Conservation (phyloP, 139 green algal species). For the Monoraphidium neglectum region DNA sequence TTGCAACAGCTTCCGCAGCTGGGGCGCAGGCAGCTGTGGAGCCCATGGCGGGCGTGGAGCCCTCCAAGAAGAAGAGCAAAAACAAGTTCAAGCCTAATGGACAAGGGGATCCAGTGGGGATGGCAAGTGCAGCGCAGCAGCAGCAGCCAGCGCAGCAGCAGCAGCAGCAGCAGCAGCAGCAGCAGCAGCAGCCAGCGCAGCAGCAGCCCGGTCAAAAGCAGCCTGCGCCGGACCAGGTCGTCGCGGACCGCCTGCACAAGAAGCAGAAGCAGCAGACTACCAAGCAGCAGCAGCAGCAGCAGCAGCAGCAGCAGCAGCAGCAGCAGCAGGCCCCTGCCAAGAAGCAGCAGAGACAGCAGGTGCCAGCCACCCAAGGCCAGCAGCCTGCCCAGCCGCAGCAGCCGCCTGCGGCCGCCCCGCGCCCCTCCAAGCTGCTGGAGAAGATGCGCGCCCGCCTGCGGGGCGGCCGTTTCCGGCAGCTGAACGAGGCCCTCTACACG, state of each 20-base stretch:
- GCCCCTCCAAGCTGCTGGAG: conserved; percentile 57
- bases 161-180: conserved; percentile 32
- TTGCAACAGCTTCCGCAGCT: too few relatives aligned
- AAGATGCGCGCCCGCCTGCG: conserved; percentile 73
- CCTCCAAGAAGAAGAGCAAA: neutral
- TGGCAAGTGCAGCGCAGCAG: neutral
- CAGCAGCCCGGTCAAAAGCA: neutral
- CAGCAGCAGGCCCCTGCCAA: neutral
- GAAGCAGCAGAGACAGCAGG: neutral
- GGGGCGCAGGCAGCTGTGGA: conserved; percentile 11
- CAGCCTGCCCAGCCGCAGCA: neutral
- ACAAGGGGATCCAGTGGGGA: neutral
- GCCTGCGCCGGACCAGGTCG: too few relatives aligned
- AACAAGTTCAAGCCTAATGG: neutral
- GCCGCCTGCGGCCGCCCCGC: neutral
- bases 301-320: neutral
- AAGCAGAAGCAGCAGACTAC: neutral
- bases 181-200: too few relatives aligned
- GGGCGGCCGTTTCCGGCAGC: conserved; percentile 82
- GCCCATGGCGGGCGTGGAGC: neutral
- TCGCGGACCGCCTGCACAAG: too few relatives aligned
- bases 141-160: neutral
- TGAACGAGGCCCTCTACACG: conserved; percentile 98
- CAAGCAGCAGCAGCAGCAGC: neutral
- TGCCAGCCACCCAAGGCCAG: neutral